These are phyloP conservation scores for Phascolomyces articulosus DNA, from an alignment of 371 early-diverging fungal species.

Conservation along the genomic window DNA sequence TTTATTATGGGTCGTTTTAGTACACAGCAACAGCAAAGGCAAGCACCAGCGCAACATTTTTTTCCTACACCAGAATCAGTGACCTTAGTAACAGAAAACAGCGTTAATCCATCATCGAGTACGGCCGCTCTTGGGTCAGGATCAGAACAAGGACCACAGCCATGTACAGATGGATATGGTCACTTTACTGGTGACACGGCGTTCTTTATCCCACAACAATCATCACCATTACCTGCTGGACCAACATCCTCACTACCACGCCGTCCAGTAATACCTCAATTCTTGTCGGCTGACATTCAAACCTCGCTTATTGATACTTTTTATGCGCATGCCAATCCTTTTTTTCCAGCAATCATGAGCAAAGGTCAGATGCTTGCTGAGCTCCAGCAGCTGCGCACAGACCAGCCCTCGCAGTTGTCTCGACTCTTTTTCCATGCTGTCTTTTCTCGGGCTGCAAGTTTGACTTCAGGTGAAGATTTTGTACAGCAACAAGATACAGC, in stretches of 20 bases:
- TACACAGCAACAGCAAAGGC: not conserved
- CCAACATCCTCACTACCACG: not conserved
- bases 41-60: not conserved
- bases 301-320: conserved; percentile 52
- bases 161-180: conserved; percentile 4
- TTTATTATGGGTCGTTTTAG: conserved; percentile 6
- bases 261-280: not conserved
- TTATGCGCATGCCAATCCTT: conserved; percentile 55
- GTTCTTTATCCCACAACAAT: not conserved
- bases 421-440: conserved; percentile 42
- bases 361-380: conserved; percentile 31
- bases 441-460: conserved; percentile 36
- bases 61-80: not conserved
- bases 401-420: conserved; percentile 26
- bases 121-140: not conserved
- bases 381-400: conserved; percentile 12
- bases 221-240: not conserved
- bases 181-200: conserved; percentile 18
- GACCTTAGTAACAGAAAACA: not conserved
- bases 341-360: conserved; percentile 52
- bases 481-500: not conserved
- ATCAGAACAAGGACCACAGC: not conserved
- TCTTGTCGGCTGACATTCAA: conserved; percentile 19
- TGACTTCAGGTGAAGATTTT: conserved; percentile 1
- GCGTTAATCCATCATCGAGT: not conserved